phyloP scores from a whole-genome alignment of 1,284 basidiomycete genomes.

The Hemileia vastatrix region DNA sequence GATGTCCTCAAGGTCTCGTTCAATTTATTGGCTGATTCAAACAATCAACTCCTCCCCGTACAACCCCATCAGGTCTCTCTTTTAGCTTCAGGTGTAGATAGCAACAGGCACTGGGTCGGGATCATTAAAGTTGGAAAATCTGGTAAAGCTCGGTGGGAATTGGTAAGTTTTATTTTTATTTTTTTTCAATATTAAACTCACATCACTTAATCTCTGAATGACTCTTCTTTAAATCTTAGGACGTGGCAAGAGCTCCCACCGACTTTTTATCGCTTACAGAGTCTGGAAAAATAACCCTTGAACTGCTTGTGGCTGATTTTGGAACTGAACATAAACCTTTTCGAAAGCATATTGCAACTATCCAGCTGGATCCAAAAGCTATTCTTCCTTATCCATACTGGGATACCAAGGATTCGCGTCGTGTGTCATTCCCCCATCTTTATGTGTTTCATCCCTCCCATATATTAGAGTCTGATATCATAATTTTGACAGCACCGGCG shows the following conservation, averaged over 20 bases:
- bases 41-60: no score
- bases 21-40: no score
- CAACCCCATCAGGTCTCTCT: conserved; percentile 20
- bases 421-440: conserved; percentile 1
- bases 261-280: conserved; percentile 13
- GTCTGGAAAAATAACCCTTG: conserved; percentile 4
- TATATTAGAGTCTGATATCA: background rate
- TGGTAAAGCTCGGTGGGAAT: conserved; percentile 23
- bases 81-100: conserved; percentile 19
- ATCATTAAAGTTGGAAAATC: conserved; percentile 14
- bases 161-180: conserved; percentile 6
- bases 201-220: no score
- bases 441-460: background rate
- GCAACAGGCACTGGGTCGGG: conserved; percentile 12
- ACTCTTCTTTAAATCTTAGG: no score
- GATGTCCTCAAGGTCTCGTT: no score
- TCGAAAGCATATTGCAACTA: background rate
- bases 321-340: conserved; percentile 7
- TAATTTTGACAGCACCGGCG: conserved; percentile 8
- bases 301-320: conserved; percentile 14
- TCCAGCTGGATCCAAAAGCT: conserved; percentile 4
- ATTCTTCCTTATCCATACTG: conserved; percentile 22
- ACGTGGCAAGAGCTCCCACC: conserved; percentile 16
- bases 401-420: conserved; percentile 20
- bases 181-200: background rate